phyloP scores from a whole-genome alignment of 768 basidiomycete genomes.

The Boletus huronensis region DNA sequence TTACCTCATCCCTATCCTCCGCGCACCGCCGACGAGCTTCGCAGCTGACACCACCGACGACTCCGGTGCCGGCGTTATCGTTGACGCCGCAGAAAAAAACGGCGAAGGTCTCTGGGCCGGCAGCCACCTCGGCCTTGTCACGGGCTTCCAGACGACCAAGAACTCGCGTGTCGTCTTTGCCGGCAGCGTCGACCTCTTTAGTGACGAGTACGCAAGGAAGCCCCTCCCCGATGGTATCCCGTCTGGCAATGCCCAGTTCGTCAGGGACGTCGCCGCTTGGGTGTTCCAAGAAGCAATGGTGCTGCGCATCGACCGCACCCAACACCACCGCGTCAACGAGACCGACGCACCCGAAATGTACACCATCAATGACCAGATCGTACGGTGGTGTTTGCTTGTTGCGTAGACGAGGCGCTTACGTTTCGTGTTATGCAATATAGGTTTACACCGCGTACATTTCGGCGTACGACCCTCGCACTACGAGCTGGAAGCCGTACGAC shows the following conservation, averaged over 20 bases:
- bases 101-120: slow-evolving; percentile 87
- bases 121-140: slow-evolving; percentile 68
- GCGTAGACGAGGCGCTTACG: not conserved
- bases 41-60: slow-evolving; percentile 63
- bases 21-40: slow-evolving; percentile 73
- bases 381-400: slow-evolving; percentile 30
- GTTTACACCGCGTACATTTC: slow-evolving; percentile 74
- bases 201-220: slow-evolving; percentile 68
- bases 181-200: slow-evolving; percentile 78
- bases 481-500: slow-evolving; percentile 69
- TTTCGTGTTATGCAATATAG: slow-evolving; percentile 35
- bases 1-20: slow-evolving; percentile 75
- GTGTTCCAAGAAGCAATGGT: slow-evolving; percentile 85
- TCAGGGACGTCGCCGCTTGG: slow-evolving; percentile 78
- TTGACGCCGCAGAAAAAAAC: slow-evolving; percentile 68
- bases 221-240: slow-evolving; percentile 54
- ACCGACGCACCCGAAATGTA: slow-evolving; percentile 67
- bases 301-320: slow-evolving; percentile 69
- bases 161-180: slow-evolving; percentile 78
- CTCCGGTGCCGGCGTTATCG: slow-evolving; percentile 55
- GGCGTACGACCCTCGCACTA: slow-evolving; percentile 52
- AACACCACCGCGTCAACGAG: slow-evolving; percentile 69
- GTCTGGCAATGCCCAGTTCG: slow-evolving; percentile 75
- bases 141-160: slow-evolving; percentile 82
- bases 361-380: slow-evolving; percentile 83